Conservation (phyloP, 2,329 filamentous ascomycete genomes). For the Fonsecaea nubica region DNA sequence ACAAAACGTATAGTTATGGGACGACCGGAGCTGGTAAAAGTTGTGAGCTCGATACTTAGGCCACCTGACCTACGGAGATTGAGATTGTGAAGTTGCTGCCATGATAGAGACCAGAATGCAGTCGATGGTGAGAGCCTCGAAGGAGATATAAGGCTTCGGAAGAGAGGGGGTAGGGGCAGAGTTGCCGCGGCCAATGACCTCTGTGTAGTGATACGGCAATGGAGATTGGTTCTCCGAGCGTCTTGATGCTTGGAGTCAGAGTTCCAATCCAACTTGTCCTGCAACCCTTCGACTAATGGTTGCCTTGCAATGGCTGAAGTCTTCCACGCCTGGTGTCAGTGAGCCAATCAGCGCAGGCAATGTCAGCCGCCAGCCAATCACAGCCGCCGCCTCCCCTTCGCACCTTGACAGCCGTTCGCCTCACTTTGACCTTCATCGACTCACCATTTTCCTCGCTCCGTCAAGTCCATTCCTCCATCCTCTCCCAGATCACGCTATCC, state of each 20-base stretch:
- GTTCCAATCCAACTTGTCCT: constrained; percentile 8
- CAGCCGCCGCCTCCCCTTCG: constrained; percentile 8
- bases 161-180: neutral
- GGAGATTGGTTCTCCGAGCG: constrained; percentile 2
- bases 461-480: neutral
- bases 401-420: constrained; percentile 1
- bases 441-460: constrained; percentile 4
- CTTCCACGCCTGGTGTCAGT: neutral
- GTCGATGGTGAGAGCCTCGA: constrained; percentile 15
- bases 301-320: constrained; percentile 7
- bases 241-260: neutral
- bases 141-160: constrained; percentile 13
- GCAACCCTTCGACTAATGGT: constrained; percentile 7
- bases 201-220: neutral
- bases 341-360: constrained; percentile 13
- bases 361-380: constrained; percentile 19
- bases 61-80: neutral
- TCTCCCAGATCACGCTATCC: constrained; percentile 10
- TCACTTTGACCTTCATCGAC: constrained; percentile 18
- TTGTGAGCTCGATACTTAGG: neutral
- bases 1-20: constrained; percentile 16
- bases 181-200: neutral
- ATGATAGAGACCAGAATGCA: constrained; percentile 6
- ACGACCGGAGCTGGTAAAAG: neutral
- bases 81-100: neutral